Evolutionary conservation across 208 protist genomes (phyloP).

Genomic region (Acanthamoeba healyi): DNA sequence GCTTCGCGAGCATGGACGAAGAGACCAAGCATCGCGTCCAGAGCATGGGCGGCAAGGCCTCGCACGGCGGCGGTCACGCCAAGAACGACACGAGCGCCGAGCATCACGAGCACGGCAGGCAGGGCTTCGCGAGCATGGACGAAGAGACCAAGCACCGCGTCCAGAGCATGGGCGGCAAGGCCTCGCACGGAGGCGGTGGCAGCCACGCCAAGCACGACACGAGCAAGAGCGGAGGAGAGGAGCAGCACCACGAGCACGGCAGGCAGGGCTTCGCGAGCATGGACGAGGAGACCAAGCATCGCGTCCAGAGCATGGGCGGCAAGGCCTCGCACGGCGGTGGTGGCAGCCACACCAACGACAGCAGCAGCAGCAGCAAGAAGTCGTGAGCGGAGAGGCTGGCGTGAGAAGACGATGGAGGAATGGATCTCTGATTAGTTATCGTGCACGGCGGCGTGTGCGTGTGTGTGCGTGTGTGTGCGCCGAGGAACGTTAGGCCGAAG

Average conservation of each 20-base stretch:
- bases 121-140: slow-evolving; percentile 25
- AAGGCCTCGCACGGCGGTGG: slow-evolving; percentile 5
- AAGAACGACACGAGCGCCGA: neutral
- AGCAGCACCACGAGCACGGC: neutral
- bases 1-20: neutral
- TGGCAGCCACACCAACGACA: neutral
- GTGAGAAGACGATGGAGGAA: no score
- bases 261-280: slow-evolving; percentile 12
- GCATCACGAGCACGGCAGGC: neutral
- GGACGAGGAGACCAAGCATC: slow-evolving; percentile 14
- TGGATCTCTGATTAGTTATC: no score
- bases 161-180: slow-evolving; percentile 19
- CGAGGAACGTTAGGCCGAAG: no score
- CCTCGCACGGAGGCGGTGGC: neutral
- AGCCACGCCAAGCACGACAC: no score
- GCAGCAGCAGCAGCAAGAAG: no score
- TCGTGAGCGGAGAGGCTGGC: no score
- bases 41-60: slow-evolving; percentile 5
- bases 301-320: slow-evolving; percentile 27
- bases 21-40: slow-evolving; percentile 14
- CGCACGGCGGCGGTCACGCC: neutral
- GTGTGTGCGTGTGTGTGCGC: no score
- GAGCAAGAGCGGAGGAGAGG: no score
- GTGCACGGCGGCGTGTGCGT: no score
- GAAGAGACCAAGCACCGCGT: slow-evolving; percentile 16